Percentiles rank a stretch among this genome's conserved stretches.
These are phyloP conservation scores for Purpureocillium takamizusanense DNA, from an alignment of 2,329 filamentous ascomycete genomes.

Conservation along the genomic window DNA sequence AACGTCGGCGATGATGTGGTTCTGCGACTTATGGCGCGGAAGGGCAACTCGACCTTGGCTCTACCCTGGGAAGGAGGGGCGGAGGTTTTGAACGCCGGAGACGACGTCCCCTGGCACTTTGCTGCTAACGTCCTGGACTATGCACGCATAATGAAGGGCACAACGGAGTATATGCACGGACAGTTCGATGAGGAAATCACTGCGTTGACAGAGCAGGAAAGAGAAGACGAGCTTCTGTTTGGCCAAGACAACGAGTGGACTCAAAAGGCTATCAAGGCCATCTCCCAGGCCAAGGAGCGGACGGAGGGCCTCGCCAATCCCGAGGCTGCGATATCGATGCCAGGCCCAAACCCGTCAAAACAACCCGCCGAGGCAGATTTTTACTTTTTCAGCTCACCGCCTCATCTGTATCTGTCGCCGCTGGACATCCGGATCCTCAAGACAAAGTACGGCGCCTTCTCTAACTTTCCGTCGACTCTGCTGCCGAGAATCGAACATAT, in stretches of 20 bases:
- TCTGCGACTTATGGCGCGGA: slow-evolving; percentile 73
- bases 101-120: slow-evolving; percentile 90
- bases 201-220: slow-evolving; percentile 66
- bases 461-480: slow-evolving; percentile 74
- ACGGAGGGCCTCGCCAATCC: slow-evolving; percentile 34
- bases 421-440: slow-evolving; percentile 90
- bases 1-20: slow-evolving; percentile 84
- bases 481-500: slow-evolving; percentile 83
- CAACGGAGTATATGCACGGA: slow-evolving; percentile 73
- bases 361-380: slow-evolving; percentile 44
- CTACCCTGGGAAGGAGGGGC: slow-evolving; percentile 72
- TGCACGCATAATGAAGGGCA: slow-evolving; percentile 90
- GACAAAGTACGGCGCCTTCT: slow-evolving; percentile 76
- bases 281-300: slow-evolving; percentile 70
- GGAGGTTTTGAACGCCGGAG: slow-evolving; percentile 57
- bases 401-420: slow-evolving; percentile 83
- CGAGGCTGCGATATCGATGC: slow-evolving; percentile 11
- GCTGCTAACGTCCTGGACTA: slow-evolving; percentile 92
- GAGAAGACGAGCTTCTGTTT: slow-evolving; percentile 86
- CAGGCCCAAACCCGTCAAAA: slow-evolving; percentile 10
- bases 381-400: slow-evolving; percentile 80
- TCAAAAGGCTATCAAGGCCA: slow-evolving; percentile 67
- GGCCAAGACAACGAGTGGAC: slow-evolving; percentile 91
- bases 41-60: slow-evolving; percentile 73
- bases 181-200: slow-evolving; percentile 75